Percentiles rank a stretch among this genome's conserved stretches.
Conservation (phyloP, 2,329 filamentous ascomycete genomes). For the Pseudocercospora crystallina region DNA sequence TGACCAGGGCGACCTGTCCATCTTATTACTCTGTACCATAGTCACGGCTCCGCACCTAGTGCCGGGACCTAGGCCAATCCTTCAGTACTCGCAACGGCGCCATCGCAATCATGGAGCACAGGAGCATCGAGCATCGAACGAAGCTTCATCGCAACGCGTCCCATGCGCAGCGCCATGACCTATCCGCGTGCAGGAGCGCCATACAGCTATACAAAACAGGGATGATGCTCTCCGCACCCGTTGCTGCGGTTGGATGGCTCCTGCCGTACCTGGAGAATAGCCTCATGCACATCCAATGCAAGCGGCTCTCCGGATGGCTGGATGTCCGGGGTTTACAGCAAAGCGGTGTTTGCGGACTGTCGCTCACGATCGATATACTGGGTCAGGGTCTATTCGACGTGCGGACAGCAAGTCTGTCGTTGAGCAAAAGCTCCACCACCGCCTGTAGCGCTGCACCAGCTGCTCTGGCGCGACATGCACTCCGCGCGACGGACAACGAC, state of each 20-base stretch:
- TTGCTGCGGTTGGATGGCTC: conserved; percentile 22
- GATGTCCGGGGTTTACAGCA: conserved; percentile 4
- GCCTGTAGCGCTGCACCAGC: too few relatives aligned
- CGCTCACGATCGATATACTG: too few relatives aligned
- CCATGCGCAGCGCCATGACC: conserved; percentile 14
- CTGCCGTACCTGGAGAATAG: conserved; percentile 18
- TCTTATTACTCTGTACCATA: conserved; percentile 18
- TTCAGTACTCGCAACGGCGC: too few relatives aligned
- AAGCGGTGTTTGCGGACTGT: too few relatives aligned
- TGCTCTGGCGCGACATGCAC: too few relatives aligned
- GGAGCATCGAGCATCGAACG: conserved; percentile 12
- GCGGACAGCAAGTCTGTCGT: neutral
- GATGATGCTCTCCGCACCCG: conserved; percentile 21
- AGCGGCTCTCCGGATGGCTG: conserved; percentile 20
- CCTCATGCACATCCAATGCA: conserved; percentile 3
- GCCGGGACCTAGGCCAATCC: conserved; percentile 11
- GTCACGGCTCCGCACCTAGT: conserved; percentile 18
- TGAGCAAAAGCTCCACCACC: too few relatives aligned
- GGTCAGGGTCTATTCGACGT: neutral
- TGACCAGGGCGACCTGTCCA: conserved; percentile 13
- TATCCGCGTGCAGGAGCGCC: conserved; percentile 20
- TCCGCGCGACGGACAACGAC: too few relatives aligned
- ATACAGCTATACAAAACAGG: conserved; percentile 27
- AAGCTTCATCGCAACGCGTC: conserved; percentile 15
- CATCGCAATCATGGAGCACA: too few relatives aligned